phyloP scores from a whole-genome alignment of 345 rosid species.

The Anacardium occidentale region DNA sequence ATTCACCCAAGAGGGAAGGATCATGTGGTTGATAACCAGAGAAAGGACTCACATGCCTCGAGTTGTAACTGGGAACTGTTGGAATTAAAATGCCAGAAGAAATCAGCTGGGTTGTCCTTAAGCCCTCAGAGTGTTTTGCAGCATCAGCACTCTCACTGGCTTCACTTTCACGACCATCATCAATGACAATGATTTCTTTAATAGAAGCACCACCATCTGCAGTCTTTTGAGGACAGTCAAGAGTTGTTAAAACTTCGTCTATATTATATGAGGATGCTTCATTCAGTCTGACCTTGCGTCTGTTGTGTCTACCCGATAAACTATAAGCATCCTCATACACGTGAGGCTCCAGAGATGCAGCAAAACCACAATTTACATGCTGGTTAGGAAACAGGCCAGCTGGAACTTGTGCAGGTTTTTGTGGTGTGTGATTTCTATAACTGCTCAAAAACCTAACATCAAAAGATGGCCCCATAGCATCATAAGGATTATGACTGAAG shows the following conservation, averaged over 20 bases:
- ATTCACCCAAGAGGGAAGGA: conserved; percentile 23
- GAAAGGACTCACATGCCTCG: conserved; percentile 24
- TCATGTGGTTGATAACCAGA: conserved; percentile 40
- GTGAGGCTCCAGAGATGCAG: conserved; percentile 27
- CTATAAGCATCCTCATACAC: conserved; percentile 13
- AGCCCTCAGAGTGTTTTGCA: conserved; percentile 22
- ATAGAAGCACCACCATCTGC: conserved; percentile 29
- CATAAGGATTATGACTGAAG: conserved; percentile 30
- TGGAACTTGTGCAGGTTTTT: conserved; percentile 25
- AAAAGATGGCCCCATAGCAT: conserved; percentile 24
- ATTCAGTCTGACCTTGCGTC: conserved; percentile 26
- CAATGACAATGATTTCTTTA: conserved; percentile 52
- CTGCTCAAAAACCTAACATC: conserved; percentile 31
- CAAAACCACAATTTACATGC: conserved; percentile 21
- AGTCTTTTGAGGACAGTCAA: conserved; percentile 19
- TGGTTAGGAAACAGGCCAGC: conserved; percentile 31
- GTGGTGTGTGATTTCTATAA: conserved; percentile 24
- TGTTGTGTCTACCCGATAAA: conserved; percentile 21
- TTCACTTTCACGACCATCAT: conserved; percentile 48
- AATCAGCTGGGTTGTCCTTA: conserved; percentile 22
- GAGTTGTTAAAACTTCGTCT: conserved; percentile 19
- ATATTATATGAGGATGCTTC: conserved; percentile 9
- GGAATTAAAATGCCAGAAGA: conserved; percentile 32
- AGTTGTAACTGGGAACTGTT: conserved; percentile 22
- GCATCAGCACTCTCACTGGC: conserved; percentile 16